Evolutionary conservation across 768 basidiomycete species (phyloP).

Genomic region (Phanerochaete sordida): DNA sequence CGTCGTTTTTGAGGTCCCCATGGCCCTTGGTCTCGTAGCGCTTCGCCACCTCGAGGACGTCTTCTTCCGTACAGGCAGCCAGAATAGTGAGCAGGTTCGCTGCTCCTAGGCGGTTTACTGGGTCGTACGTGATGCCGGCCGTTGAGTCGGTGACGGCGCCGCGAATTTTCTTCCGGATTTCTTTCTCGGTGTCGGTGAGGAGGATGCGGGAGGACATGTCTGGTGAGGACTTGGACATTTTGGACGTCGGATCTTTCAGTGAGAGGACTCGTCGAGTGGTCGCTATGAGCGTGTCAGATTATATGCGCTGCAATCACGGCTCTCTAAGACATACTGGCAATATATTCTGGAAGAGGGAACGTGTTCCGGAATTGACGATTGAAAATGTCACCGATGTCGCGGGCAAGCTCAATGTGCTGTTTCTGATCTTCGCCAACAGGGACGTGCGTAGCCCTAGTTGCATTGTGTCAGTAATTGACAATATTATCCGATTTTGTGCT

Average conservation of each 20-base stretch:
- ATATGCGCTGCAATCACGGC: neutral
- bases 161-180: slow-evolving; percentile 70
- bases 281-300: slow-evolving; percentile 40
- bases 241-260: slow-evolving; percentile 76
- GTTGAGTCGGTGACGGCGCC: slow-evolving; percentile 84
- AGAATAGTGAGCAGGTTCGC: slow-evolving; percentile 81
- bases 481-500: slow-evolving; percentile 14
- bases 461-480: neutral
- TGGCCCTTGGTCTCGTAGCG: slow-evolving; percentile 56
- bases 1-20: slow-evolving; percentile 68
- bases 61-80: slow-evolving; percentile 60
- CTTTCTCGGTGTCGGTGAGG: slow-evolving; percentile 65
- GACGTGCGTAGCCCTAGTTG: slow-evolving; percentile 77
- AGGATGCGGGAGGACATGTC: slow-evolving; percentile 79
- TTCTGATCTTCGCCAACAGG: slow-evolving; percentile 97
- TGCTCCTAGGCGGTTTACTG: slow-evolving; percentile 72
- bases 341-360: slow-evolving; percentile 70
- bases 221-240: slow-evolving; percentile 95
- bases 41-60: slow-evolving; percentile 41
- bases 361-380: slow-evolving; percentile 64
- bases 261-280: slow-evolving; percentile 81
- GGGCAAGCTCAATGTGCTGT: slow-evolving; percentile 87
- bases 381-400: slow-evolving; percentile 81
- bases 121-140: slow-evolving; percentile 75
- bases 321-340: slow-evolving; percentile 60